phyloP scores from a whole-genome alignment of 140 eudicot genomes.

The Cichorium intybus region DNA sequence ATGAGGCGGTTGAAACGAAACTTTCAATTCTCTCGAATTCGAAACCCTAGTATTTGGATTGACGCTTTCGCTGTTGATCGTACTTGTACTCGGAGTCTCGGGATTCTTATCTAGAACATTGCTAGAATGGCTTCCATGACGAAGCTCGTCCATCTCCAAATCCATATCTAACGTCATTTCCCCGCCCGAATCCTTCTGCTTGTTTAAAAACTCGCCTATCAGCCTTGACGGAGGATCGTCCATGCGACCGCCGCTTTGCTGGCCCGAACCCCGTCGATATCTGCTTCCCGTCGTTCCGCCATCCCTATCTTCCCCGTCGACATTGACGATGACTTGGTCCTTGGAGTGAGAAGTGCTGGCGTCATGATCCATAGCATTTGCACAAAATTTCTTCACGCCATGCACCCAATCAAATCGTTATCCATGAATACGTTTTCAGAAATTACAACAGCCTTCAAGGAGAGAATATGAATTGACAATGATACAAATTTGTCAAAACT shows the following conservation, averaged over 20 bases:
- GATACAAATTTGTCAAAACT: constrained; percentile 4
- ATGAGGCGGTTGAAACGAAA: constrained; percentile 42
- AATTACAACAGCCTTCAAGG: not conserved
- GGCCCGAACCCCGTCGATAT: constrained; percentile 9
- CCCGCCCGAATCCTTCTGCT: constrained; percentile 46
- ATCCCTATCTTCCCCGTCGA: constrained; percentile 37
- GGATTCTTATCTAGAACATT: constrained; percentile 15
- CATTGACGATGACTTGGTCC: constrained; percentile 47
- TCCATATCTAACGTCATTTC: constrained; percentile 59
- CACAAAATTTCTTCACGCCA: constrained; percentile 11
- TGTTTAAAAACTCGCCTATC: constrained; percentile 44
- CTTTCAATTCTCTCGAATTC: constrained; percentile 38
- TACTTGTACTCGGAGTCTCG: constrained; percentile 23
- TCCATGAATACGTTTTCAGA: constrained; percentile 7
- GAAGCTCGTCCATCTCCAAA: constrained; percentile 59
- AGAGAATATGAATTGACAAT: not conserved
- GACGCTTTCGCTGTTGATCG: constrained; percentile 1
- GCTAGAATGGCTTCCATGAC: constrained; percentile 15
- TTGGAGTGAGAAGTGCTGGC: constrained; percentile 17
- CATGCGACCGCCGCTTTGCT: constrained; percentile 3
- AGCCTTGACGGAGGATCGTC: constrained; percentile 64
- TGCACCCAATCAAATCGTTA: constrained; percentile 3
- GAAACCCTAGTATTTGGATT: constrained; percentile 12
- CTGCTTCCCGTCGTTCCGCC: not conserved
- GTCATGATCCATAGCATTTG: constrained; percentile 40